A percentile compares a stretch with the other conserved stretches of the same genome.
phyloP scores from a whole-genome alignment of 2,329 filamentous ascomycete genomes.

The Cercospora nicotianae region DNA sequence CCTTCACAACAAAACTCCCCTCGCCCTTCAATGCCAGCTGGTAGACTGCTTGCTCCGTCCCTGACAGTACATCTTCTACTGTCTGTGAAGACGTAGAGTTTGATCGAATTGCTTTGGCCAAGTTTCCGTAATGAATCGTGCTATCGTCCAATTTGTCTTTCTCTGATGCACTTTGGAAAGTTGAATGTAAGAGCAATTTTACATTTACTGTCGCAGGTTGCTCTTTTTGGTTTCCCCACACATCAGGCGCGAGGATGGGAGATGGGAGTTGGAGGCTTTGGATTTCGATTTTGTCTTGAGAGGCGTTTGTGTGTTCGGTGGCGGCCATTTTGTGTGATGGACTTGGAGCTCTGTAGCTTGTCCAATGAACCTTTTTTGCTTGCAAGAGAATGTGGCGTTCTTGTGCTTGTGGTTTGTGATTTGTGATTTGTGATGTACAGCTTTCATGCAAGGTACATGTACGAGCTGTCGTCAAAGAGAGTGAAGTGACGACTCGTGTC shows the following conservation, averaged over 20 bases:
- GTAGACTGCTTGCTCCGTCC: conserved; percentile 24
- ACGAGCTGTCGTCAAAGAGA: background rate
- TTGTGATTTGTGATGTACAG: no score
- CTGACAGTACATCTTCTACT: conserved; percentile 29
- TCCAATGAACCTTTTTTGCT: no score
- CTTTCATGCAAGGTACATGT: background rate
- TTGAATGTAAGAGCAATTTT: conserved; percentile 55
- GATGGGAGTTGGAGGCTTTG: conserved; percentile 59
- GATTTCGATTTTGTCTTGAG: conserved; percentile 52
- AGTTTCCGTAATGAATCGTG: conserved; percentile 72
- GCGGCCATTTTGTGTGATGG: background rate
- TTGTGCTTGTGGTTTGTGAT: no score
- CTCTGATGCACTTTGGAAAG: conserved; percentile 59
- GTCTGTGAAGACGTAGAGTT: conserved; percentile 9
- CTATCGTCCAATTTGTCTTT: conserved; percentile 64
- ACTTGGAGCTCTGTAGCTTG: no score
- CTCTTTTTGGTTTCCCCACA: conserved; percentile 64
- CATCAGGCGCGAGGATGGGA: conserved; percentile 61
- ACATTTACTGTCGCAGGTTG: conserved; percentile 66
- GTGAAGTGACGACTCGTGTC: background rate
- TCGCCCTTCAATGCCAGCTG: conserved; percentile 33
- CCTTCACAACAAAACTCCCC: conserved; percentile 26
- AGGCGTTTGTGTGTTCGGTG: background rate
- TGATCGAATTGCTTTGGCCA: conserved; percentile 62
- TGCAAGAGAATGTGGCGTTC: no score